Evolutionary conservation across 1,284 basidiomycete species (phyloP).

Genomic region (Grifola frondosa): DNA sequence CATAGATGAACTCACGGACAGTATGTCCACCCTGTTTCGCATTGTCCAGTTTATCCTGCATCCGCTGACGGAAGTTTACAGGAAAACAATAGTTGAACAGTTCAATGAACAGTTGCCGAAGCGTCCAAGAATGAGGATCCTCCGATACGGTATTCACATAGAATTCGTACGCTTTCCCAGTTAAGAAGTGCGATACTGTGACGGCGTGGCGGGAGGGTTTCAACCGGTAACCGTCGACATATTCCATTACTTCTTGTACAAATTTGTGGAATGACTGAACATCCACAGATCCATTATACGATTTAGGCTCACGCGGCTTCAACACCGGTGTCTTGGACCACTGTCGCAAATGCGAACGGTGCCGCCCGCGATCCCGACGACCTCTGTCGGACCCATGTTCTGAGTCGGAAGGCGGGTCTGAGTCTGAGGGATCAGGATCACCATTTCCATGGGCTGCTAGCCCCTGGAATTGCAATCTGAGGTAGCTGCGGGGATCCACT

Average conservation of each 20-base stretch:
- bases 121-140: not conserved
- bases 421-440: not conserved
- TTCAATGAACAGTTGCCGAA: not conserved
- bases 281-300: conserved; percentile 5
- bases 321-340: conserved; percentile 1
- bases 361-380: not conserved
- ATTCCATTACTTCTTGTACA: conserved; percentile 8
- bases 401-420: not conserved
- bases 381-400: not conserved
- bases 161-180: conserved; percentile 1
- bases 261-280: conserved; percentile 11
- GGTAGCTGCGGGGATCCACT: conserved; percentile 13
- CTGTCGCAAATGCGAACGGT: not conserved
- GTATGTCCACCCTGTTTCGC: too few relatives aligned
- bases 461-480: conserved; percentile 9
- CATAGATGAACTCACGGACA: too few relatives aligned
- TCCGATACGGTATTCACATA: not conserved
- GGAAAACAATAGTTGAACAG: conserved; percentile 8
- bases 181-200: not conserved
- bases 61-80: not conserved
- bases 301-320: conserved; percentile 7
- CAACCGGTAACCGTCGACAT: conserved; percentile 9
- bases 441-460: not conserved
- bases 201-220: not conserved
- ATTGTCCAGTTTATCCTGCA: not conserved